Percentiles rank a stretch among this genome's conserved stretches.
phyloP scores from a whole-genome alignment of 73 alveolate genomes.

The Stentor roeselii region DNA sequence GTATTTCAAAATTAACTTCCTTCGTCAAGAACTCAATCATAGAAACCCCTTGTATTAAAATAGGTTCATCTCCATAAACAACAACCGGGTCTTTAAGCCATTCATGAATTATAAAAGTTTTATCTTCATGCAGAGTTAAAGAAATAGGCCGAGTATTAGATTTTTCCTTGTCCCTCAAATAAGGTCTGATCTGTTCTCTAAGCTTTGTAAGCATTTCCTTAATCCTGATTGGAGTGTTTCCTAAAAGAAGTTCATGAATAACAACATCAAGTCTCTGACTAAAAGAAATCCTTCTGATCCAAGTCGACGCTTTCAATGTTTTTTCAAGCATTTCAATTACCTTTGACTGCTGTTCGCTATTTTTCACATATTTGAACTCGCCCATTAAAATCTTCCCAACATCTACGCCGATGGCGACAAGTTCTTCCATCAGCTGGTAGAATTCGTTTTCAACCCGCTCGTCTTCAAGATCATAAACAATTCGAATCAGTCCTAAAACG shows the following conservation, averaged over 20 bases:
- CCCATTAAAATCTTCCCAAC: background rate
- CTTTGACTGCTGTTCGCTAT: background rate
- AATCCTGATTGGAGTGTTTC: background rate
- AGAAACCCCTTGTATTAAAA: background rate
- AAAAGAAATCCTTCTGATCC: background rate
- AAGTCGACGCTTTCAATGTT: background rate
- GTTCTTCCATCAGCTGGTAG: background rate
- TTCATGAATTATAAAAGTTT: background rate
- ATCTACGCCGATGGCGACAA: background rate
- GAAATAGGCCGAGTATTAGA: background rate
- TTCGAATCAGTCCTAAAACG: background rate
- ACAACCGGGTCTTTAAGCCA: slow-evolving; percentile 4
- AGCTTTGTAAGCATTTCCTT: background rate
- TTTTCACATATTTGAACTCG: background rate
- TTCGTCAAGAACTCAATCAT: background rate
- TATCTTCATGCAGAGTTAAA: background rate
- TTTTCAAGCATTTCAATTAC: background rate
- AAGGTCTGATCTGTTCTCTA: background rate
- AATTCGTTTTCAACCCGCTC: background rate
- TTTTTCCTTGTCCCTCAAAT: background rate
- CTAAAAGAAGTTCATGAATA: background rate
- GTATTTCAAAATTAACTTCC: background rate
- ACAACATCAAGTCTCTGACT: background rate
- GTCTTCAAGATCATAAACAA: background rate
- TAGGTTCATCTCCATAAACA: background rate